Conservation (phyloP, 495 filamentous ascomycete genomes). For the Tuber umbilicatum region DNA sequence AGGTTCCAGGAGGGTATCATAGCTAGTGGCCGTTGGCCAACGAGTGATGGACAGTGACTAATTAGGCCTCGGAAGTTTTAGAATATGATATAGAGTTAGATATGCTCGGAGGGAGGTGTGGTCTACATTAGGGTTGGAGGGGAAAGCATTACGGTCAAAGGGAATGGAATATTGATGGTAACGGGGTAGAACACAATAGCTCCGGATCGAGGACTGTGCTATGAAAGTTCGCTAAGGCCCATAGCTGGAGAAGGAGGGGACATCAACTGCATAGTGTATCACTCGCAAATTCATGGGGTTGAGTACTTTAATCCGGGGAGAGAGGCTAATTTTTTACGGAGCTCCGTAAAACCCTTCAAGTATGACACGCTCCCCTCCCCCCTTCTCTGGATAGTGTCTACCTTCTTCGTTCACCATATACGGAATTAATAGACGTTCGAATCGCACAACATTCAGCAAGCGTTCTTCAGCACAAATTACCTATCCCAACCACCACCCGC, state of each 20-base stretch:
- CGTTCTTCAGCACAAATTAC: background rate
- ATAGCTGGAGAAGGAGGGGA: background rate
- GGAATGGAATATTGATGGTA: background rate
- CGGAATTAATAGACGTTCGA: background rate
- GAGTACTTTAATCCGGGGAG: background rate
- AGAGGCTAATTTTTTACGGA: background rate
- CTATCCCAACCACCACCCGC: background rate
- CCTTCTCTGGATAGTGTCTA: background rate
- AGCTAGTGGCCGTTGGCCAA: background rate
- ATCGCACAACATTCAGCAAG: background rate
- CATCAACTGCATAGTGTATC: background rate
- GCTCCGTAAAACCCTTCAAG: background rate
- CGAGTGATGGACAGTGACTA: background rate
- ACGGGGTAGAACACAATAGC: background rate
- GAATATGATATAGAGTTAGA: background rate
- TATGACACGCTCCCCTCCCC: background rate
- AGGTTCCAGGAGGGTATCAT: background rate
- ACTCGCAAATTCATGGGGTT: background rate
- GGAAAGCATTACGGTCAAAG: background rate
- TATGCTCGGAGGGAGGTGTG: background rate
- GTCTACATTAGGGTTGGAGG: background rate
- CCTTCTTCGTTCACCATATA: background rate
- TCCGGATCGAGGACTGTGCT: background rate
- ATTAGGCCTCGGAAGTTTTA: background rate
- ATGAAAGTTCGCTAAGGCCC: background rate